phyloP scores from a whole-genome alignment of 2,329 filamentous ascomycete genomes.

The Pezicula neosporulosa region DNA sequence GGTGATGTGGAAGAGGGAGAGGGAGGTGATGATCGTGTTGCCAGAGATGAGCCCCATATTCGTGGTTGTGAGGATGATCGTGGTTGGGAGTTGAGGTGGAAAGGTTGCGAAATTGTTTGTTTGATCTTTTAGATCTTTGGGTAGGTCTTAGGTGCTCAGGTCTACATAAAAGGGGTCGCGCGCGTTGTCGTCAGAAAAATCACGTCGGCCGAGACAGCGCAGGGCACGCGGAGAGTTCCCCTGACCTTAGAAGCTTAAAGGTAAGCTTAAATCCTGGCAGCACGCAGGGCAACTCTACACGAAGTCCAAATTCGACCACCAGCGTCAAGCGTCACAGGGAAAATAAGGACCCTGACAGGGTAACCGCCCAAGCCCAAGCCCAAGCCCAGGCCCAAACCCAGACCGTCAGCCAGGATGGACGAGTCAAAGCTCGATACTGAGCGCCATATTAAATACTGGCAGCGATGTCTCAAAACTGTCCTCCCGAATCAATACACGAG shows the following conservation, averaged over 20 bases:
- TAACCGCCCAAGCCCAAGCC: no score
- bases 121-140: no score
- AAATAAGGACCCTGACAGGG: no score
- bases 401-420: conserved; percentile 12
- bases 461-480: conserved; percentile 77
- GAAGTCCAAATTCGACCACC: neutral
- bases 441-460: conserved; percentile 86
- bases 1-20: conserved; percentile 82
- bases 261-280: neutral
- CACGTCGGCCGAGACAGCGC: no score
- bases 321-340: no score
- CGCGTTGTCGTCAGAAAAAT: no score
- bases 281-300: neutral
- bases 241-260: neutral
- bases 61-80: neutral
- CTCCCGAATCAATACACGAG: conserved; percentile 81
- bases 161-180: no score
- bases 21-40: conserved; percentile 73
- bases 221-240: neutral
- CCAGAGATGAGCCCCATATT: conserved; percentile 79
- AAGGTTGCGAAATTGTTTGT: neutral
- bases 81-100: neutral
- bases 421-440: conserved; percentile 49
- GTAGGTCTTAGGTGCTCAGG: no score
- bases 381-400: no score